Base-by-base conservation (phyloP, 1,284 basidiomycete genomes). In the Malassezia dermatis region DNA sequence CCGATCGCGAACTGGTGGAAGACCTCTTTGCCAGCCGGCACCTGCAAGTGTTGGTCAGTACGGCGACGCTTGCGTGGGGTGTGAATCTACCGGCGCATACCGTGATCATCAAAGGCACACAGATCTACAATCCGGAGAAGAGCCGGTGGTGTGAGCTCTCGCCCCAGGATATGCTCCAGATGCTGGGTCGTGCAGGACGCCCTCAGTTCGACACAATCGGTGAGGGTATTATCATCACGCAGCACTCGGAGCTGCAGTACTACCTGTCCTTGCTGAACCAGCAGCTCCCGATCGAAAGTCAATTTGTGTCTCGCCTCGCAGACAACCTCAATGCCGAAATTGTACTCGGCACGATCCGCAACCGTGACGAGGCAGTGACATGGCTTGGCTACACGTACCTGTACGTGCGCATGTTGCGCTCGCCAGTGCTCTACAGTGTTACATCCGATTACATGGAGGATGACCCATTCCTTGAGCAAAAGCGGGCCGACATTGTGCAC, bases 121-220 rank as follows among this genome's bases (percentile, higher is more conserved):
- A 98, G 77, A 91, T 98, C 61, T 98, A 98, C 79, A 95, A 95
- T 75, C 94, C 94, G 0, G 91, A 94, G 76, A 95, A 98, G 78
- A 94, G 94, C 21, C 84, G 88, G 8, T 98, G 93, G 94, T 85
- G 87, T 8, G 94, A 98, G 75, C 78, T 98, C 11, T 94, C 90
- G 0, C 86, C 88, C 0, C 93, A 98, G 76, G 94, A 98, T 69
- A 90, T 96, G 7, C 79, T 98, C 5, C 94, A 99, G 77, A 98
- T 99, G 94, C 84, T 98, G 5, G 94, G 94, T 49, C 85, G 93
- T 73, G 94, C 94, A 7, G 94, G 94, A 75, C 84, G 94, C 53
- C 94, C 94, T 10, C 91, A 98, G 75, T 96, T 86, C 77, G 94
- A 99, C 75, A 95, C 90, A 0, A 91, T 83, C 67, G 94, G 94